Evolutionary conservation across 352 stramenopile genomes (phyloP).

Genomic region (Thalassiosira sp.): DNA sequence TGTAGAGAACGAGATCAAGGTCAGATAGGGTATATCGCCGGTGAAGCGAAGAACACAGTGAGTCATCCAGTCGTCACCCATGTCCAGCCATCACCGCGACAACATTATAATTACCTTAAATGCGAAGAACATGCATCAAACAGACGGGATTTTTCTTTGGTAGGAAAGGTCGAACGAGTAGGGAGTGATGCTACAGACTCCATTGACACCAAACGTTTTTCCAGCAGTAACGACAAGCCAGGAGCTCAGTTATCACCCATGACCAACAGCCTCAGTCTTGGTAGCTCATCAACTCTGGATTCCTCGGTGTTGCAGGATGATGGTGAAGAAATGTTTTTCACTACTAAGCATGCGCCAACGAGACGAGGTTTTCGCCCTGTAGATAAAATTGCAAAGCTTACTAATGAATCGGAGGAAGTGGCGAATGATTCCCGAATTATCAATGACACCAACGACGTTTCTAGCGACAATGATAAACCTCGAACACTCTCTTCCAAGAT

Average conservation of each 20-base stretch:
- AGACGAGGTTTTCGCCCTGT: neutral
- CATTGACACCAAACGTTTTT: neutral
- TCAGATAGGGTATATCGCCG: neutral
- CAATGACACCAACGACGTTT: neutral
- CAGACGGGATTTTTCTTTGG: neutral
- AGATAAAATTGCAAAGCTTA: neutral
- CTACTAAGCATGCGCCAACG: conserved; percentile 8
- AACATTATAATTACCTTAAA: neutral
- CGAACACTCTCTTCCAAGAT: neutral
- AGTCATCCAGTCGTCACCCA: neutral
- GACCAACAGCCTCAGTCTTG: neutral
- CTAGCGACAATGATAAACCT: neutral
- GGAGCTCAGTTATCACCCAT: neutral
- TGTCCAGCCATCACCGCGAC: neutral
- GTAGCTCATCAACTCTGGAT: neutral
- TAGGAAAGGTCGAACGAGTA: neutral
- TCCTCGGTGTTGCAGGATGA: conserved; percentile 2
- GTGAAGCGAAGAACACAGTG: neutral
- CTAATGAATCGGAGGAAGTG: neutral
- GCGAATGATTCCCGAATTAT: neutral
- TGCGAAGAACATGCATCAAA: neutral
- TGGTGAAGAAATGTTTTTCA: conserved; percentile 11
- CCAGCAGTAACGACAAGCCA: neutral
- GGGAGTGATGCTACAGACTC: neutral
- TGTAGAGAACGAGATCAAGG: neutral